These are phyloP conservation scores for Erysiphe pulchra DNA, from an alignment of 2,329 filamentous ascomycete species.

Conservation along the genomic window DNA sequence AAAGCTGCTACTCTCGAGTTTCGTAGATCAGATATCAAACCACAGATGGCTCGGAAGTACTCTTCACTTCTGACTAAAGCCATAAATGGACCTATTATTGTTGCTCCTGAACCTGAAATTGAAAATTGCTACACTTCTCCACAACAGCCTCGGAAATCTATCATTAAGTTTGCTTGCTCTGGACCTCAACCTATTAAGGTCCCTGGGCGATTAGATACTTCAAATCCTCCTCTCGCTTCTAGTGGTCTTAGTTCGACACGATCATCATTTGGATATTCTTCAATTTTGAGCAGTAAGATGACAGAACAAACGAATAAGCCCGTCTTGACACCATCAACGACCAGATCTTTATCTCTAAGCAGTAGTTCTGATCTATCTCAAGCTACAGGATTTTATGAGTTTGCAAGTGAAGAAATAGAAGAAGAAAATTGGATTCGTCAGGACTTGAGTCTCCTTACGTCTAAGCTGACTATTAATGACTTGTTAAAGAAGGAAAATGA, in stretches of 20 bases:
- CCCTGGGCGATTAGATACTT: too few relatives aligned
- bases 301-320: not conserved
- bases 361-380: constrained; percentile 15
- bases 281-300: not conserved
- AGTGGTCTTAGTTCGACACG: not conserved
- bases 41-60: constrained; percentile 24
- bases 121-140: constrained; percentile 10
- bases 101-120: constrained; percentile 15
- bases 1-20: constrained; percentile 1
- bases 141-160: constrained; percentile 27
- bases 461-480: constrained; percentile 66
- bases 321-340: constrained; percentile 4
- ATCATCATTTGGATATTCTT: constrained; percentile 1
- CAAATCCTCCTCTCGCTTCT: not conserved
- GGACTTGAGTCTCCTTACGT: constrained; percentile 25
- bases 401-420: constrained; percentile 56
- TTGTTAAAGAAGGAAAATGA: constrained; percentile 74
- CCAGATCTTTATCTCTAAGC: constrained; percentile 7
- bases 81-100: constrained; percentile 17
- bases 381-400: constrained; percentile 59
- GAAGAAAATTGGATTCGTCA: constrained; percentile 78
- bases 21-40: constrained; percentile 16
- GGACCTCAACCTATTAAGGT: constrained; percentile 16
- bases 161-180: constrained; percentile 54
- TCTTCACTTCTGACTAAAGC: constrained; percentile 65